Conservation (phyloP, 257 asterid genomes). For the Solanum rostratum region DNA sequence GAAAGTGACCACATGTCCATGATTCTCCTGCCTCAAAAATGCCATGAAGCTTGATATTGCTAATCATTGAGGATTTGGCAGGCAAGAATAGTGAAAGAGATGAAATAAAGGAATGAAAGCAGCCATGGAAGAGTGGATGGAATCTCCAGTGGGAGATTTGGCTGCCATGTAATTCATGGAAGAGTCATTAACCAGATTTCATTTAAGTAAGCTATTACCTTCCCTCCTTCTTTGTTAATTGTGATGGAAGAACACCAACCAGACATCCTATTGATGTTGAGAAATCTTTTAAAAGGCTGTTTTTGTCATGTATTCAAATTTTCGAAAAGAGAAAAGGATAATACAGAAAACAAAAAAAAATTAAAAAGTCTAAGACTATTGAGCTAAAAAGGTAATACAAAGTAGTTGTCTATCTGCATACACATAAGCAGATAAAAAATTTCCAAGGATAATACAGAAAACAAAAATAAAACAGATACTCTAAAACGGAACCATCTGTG, state of each 20-base stretch:
- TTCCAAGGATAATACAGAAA: not conserved
- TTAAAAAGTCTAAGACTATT: not conserved
- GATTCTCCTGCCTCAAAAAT: not conserved
- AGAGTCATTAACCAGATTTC: not conserved
- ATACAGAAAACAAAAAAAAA: not conserved
- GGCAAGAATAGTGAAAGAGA: not conserved
- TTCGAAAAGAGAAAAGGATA: not conserved
- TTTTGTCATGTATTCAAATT: not conserved
- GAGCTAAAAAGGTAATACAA: not conserved
- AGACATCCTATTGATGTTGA: not conserved
- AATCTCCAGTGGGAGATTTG: not conserved
- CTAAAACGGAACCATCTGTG: not conserved
- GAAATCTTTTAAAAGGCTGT: not conserved
- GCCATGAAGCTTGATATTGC: not conserved
- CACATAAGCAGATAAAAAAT: not conserved
- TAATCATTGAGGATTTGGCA: not conserved
- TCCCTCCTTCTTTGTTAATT: not conserved
- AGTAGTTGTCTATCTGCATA: not conserved
- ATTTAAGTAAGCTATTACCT: not conserved
- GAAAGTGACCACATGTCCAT: not conserved
- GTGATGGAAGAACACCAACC: not conserved
- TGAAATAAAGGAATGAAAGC: not conserved
- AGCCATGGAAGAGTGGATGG: not conserved
- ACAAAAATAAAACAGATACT: not conserved
- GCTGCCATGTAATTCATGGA: not conserved